Evolutionary conservation across 2,329 filamentous ascomycete species (phyloP).

Genomic region (Aureobasidium sp.): DNA sequence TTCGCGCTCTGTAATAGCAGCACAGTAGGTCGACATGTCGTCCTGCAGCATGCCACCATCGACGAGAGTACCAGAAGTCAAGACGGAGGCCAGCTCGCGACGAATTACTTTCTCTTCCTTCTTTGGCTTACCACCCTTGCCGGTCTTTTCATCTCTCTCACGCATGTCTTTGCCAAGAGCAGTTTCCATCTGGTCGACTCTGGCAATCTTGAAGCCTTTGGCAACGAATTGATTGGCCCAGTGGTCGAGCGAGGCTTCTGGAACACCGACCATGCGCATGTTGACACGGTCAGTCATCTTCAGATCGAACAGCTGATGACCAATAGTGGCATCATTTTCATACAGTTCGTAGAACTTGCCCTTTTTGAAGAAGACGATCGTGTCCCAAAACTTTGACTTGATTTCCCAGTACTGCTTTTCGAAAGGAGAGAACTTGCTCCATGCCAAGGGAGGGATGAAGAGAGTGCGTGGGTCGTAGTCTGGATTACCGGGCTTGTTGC

Average conservation of each 20-base stretch:
- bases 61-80: slow-evolving; percentile 87
- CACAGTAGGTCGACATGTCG: slow-evolving; percentile 94
- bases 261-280: slow-evolving; percentile 99
- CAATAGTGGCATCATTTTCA: slow-evolving; percentile 93
- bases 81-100: slow-evolving; percentile 79
- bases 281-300: slow-evolving; percentile 98
- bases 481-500: slow-evolving; percentile 66
- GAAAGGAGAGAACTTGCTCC: slow-evolving; percentile 79
- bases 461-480: slow-evolving; percentile 88
- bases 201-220: slow-evolving; percentile 93
- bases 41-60: slow-evolving; percentile 96
- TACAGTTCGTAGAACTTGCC: slow-evolving; percentile 99
- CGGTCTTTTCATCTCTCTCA: slow-evolving; percentile 61
- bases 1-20: slow-evolving; percentile 71
- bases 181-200: slow-evolving; percentile 94
- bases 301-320: slow-evolving; percentile 91
- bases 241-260: slow-evolving; percentile 87
- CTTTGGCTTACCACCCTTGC: slow-evolving; percentile 43
- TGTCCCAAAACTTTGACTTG: slow-evolving; percentile 96
- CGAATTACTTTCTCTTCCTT: slow-evolving; percentile 91
- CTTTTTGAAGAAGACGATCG: slow-evolving; percentile 99
- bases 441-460: slow-evolving; percentile 77
- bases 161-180: slow-evolving; percentile 97
- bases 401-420: slow-evolving; percentile 99
- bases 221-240: slow-evolving; percentile 99